Conservation (phyloP, 208 protist genomes). For the Trypanosoma scelopori region DNA sequence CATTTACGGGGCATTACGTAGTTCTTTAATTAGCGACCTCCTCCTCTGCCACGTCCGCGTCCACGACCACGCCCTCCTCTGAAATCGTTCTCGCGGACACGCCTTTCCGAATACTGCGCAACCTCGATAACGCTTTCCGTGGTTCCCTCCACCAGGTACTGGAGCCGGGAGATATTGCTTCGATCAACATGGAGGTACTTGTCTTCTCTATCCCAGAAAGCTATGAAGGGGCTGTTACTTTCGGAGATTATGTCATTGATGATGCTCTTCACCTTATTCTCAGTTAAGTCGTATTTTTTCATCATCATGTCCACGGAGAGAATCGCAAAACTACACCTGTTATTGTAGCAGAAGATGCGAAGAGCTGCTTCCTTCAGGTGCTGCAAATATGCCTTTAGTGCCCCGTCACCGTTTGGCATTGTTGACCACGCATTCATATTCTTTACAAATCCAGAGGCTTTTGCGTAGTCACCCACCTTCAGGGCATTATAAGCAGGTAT, state of each 20-base stretch:
- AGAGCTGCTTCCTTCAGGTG: conserved; percentile 74
- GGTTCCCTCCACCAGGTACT: conserved; percentile 78
- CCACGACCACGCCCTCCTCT: conserved; percentile 43
- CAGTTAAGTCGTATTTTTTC: conserved; percentile 74
- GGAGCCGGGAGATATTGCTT: conserved; percentile 78
- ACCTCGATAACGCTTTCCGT: conserved; percentile 61
- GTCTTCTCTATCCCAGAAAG: conserved; percentile 86
- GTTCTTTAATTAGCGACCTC: conserved; percentile 27
- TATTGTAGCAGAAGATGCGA: conserved; percentile 76
- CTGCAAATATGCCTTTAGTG: conserved; percentile 47
- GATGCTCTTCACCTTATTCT: conserved; percentile 52
- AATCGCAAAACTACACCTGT: conserved; percentile 74
- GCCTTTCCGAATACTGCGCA: conserved; percentile 63
- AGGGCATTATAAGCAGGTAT: conserved; percentile 65
- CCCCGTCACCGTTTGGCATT: conserved; percentile 52
- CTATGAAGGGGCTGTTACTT: conserved; percentile 62
- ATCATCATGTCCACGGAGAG: conserved; percentile 76
- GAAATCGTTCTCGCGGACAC: conserved; percentile 40
- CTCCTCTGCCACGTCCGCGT: conserved; percentile 45
- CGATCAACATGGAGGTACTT: conserved; percentile 78
- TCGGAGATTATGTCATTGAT: conserved; percentile 81
- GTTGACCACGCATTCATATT: conserved; percentile 64
- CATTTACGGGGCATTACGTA: not conserved
- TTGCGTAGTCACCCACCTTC: conserved; percentile 67
- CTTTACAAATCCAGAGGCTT: conserved; percentile 54